A percentile compares a stretch with the other conserved stretches of the same genome.
Conservation (phyloP, 1,284 basidiomycete species). For the Ceratobasidium sp. region DNA sequence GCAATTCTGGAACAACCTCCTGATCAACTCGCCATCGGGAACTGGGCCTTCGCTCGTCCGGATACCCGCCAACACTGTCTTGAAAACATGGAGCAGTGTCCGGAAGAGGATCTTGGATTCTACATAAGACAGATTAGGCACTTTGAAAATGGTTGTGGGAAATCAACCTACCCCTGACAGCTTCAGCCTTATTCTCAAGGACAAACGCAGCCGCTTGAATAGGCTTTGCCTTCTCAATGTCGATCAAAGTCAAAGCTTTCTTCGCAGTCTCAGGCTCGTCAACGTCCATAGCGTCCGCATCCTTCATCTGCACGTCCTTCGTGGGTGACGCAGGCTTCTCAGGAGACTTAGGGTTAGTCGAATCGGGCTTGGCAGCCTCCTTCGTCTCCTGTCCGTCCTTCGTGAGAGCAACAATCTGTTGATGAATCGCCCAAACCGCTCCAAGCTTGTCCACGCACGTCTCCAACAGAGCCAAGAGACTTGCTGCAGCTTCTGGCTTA, state of each 20-base stretch:
- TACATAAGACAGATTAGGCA: constrained; percentile 55
- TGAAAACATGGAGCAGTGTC: constrained; percentile 91
- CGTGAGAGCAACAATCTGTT: constrained; percentile 69
- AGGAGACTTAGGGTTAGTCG: constrained; percentile 13
- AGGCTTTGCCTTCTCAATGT: constrained; percentile 84
- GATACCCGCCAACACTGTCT: constrained; percentile 83
- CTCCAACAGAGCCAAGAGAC: constrained; percentile 84
- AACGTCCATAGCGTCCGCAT: constrained; percentile 37
- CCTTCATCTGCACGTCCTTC: constrained; percentile 35
- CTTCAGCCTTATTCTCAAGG: constrained; percentile 81
- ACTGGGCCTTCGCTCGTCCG: constrained; percentile 83
- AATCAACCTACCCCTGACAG: constrained; percentile 71
- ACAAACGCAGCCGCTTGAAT: constrained; percentile 80
- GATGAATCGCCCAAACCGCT: constrained; percentile 73
- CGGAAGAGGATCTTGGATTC: constrained; percentile 91
- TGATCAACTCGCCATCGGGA: constrained; percentile 90
- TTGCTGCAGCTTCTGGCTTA: constrained; percentile 72
- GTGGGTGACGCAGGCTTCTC: constrained; percentile 11
- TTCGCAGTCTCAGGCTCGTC: background rate
- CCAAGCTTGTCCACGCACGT: constrained; percentile 90
- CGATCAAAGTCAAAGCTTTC: constrained; percentile 49
- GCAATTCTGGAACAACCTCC: constrained; percentile 88
- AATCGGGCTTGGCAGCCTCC: constrained; percentile 40
- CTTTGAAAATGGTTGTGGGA: constrained; percentile 1
- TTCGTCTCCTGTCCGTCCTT: constrained; percentile 56